Percentiles rank a stretch among this genome's conserved stretches.
Conservation (phyloP, 345 rosid genomes). For the Atalantia buxifolia region DNA sequence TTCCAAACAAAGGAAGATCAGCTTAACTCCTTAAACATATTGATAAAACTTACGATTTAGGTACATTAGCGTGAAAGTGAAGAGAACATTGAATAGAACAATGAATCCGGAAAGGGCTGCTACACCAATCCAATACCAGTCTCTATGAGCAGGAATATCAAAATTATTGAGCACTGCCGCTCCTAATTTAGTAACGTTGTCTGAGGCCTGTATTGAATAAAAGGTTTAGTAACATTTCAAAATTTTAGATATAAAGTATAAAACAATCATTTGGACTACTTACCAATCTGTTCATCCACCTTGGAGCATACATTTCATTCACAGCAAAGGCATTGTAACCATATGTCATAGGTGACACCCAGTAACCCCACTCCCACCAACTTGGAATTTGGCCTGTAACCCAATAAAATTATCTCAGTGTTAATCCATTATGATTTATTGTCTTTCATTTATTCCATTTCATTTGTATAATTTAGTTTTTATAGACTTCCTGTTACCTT, state of each 20-base stretch:
- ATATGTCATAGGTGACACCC: conserved; percentile 87
- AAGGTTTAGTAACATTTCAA: neutral
- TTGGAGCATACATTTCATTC: conserved; percentile 72
- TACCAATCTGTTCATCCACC: conserved; percentile 79
- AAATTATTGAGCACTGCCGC: conserved; percentile 50
- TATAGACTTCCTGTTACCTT: conserved; percentile 31
- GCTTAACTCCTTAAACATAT: neutral
- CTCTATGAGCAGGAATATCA: conserved; percentile 41
- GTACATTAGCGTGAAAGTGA: conserved; percentile 63
- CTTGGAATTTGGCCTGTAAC: conserved; percentile 60
- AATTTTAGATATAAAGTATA: neutral
- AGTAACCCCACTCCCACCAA: conserved; percentile 93
- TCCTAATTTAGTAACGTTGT: conserved; percentile 49
- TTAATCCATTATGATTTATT: neutral
- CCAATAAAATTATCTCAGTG: neutral
- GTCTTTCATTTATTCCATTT: neutral
- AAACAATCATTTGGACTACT: neutral
- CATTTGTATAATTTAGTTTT: neutral
- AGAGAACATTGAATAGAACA: conserved; percentile 71
- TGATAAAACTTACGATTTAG: conserved; percentile 51
- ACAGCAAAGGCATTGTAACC: conserved; percentile 62
- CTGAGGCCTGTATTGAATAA: conserved; percentile 38
- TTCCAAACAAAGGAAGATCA: neutral
- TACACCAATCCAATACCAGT: conserved; percentile 88
- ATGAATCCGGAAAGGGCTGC: conserved; percentile 60